Percentiles rank a stretch among this genome's conserved stretches.
Evolutionary conservation across 176 grass and related monocot genomes (phyloP).

Genomic region (Saccharum officinarum): DNA sequence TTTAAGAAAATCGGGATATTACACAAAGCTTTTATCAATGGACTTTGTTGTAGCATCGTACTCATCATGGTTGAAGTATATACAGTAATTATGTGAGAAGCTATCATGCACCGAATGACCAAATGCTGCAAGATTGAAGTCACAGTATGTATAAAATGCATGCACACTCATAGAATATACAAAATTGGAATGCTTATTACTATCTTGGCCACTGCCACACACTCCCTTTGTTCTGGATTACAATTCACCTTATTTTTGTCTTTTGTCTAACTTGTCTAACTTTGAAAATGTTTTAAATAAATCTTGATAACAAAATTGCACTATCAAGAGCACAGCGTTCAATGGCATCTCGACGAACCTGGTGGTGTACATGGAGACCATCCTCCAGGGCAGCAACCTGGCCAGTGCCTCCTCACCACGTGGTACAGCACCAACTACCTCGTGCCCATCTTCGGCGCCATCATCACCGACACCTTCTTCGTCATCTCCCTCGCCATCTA

Average conservation of each 20-base stretch:
- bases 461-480: no score
- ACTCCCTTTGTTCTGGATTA: slow-evolving; percentile 29
- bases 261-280: background rate
- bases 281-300: background rate
- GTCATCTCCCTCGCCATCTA: no score
- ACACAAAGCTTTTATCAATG: no score
- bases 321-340: slow-evolving; percentile 36
- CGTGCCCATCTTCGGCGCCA: slow-evolving; percentile 28
- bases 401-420: slow-evolving; percentile 47
- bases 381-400: slow-evolving; percentile 54
- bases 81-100: no score
- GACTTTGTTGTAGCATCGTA: no score
- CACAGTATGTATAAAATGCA: no score
- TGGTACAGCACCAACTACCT: slow-evolving; percentile 63
- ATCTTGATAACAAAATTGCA: background rate
- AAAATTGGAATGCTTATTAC: no score
- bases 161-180: no score
- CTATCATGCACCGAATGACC: no score
- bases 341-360: slow-evolving; percentile 59
- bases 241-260: background rate
- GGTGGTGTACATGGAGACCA: slow-evolving; percentile 54
- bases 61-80: no score
- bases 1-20: no score
- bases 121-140: background rate
- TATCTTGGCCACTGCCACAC: no score